phyloP scores from a whole-genome alignment of 1,284 basidiomycete genomes.

The Cystobasidium pallidum region DNA sequence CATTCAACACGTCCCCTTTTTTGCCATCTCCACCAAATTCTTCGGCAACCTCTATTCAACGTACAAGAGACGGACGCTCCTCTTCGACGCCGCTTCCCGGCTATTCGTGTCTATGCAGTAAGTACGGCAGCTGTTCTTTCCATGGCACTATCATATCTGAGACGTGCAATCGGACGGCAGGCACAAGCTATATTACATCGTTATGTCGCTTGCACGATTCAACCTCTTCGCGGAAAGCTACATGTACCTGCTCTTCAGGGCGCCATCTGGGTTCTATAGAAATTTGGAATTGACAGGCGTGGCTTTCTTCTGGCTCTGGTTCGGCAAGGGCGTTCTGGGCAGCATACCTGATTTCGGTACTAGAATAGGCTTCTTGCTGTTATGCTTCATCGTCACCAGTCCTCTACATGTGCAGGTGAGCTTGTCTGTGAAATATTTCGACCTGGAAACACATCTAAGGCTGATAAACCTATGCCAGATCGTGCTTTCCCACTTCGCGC shows the following conservation, averaged over 20 bases:
- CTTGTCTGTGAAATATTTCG: constrained; percentile 58
- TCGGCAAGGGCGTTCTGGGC: constrained; percentile 63
- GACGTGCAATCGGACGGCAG: constrained; percentile 3
- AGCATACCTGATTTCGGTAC: constrained; percentile 70
- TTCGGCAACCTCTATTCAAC: constrained; percentile 85
- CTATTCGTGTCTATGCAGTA: constrained; percentile 73
- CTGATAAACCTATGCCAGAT: constrained; percentile 65
- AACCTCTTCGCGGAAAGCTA: constrained; percentile 94
- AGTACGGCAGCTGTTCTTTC: constrained; percentile 39
- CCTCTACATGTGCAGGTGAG: constrained; percentile 78
- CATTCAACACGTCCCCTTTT: constrained; percentile 94
- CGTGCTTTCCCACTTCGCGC: constrained; percentile 95
- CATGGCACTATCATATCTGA: background rate
- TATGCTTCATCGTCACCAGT: constrained; percentile 78
- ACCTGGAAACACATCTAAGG: too few relatives aligned
- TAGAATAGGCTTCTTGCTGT: constrained; percentile 69
- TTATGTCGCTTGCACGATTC: constrained; percentile 90
- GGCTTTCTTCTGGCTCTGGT: constrained; percentile 80
- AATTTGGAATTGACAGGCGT: constrained; percentile 69
- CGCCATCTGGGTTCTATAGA: constrained; percentile 57
- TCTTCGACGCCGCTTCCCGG: constrained; percentile 72
- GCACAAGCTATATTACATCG: constrained; percentile 91
- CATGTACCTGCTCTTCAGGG: constrained; percentile 67
- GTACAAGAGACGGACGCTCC: constrained; percentile 88
- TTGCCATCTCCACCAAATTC: constrained; percentile 88